Evolutionary conservation across 2,329 filamentous ascomycete species (phyloP).

Genomic region (Botrytis squamosa): DNA sequence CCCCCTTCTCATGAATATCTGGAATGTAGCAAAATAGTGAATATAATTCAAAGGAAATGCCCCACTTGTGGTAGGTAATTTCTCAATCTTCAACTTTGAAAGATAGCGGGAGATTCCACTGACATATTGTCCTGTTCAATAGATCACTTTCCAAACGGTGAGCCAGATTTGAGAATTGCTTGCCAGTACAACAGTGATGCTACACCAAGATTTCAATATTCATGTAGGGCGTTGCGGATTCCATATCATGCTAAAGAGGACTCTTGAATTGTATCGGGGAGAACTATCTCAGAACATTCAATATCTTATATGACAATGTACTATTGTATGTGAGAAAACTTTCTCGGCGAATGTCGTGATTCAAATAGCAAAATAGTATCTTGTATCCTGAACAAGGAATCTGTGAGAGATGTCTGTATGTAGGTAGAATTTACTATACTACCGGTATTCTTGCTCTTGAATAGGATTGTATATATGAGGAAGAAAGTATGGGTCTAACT

Average conservation of each 20-base stretch:
- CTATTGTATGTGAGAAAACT: not conserved
- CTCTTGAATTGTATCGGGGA: not conserved
- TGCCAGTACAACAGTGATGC: not conserved
- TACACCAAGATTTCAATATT: not conserved
- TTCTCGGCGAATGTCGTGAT: not conserved
- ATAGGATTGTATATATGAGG: not conserved
- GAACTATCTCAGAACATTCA: not conserved
- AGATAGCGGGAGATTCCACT: not conserved
- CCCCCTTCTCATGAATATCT: not conserved
- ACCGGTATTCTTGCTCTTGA: not conserved
- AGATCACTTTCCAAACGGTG: not conserved
- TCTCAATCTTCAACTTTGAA: not conserved
- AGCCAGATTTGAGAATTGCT: not conserved
- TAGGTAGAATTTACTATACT: not conserved
- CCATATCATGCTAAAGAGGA: not conserved
- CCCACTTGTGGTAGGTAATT: not conserved
- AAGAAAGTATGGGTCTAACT: not conserved
- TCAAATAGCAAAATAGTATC: not conserved
- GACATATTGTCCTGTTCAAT: not conserved
- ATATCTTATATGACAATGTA: not conserved
- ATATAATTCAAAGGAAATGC: not conserved
- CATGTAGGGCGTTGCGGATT: not conserved
- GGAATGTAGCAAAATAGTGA: not conserved
- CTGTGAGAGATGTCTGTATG: not conserved
- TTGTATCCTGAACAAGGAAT: not conserved